Evolutionary conservation across 331 rosid genomes (phyloP).

Genomic region (Cydonia oblonga): DNA sequence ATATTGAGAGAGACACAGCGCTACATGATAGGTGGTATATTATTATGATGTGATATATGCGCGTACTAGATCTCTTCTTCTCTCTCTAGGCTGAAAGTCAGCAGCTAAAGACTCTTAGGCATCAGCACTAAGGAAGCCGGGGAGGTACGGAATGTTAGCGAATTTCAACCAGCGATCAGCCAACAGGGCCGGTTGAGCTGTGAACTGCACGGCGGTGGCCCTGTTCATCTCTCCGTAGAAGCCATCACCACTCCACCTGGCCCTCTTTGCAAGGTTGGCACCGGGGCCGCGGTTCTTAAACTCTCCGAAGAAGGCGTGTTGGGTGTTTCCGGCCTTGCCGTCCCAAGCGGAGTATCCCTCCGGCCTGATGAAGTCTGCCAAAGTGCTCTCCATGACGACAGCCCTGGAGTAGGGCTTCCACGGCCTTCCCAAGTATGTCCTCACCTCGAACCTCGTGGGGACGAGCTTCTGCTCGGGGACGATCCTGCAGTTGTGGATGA

Average conservation of each 20-base stretch:
- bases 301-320: constrained; percentile 34
- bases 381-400: constrained; percentile 21
- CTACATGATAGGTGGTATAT: background rate
- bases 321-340: background rate
- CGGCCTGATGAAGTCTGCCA: constrained; percentile 29
- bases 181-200: constrained; percentile 23
- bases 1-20: background rate
- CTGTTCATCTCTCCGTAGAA: constrained; percentile 15
- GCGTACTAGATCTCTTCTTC: background rate
- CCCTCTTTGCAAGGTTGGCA: constrained; percentile 11
- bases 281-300: constrained; percentile 43
- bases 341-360: constrained; percentile 32
- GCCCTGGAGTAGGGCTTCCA: constrained; percentile 38
- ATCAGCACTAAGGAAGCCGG: background rate
- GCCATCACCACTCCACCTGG: constrained; percentile 26
- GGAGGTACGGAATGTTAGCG: constrained; percentile 23
- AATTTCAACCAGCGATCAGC: constrained; percentile 32
- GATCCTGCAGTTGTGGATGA: constrained; percentile 33
- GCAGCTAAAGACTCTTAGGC: background rate
- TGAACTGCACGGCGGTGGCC: constrained; percentile 21
- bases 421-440: constrained; percentile 43
- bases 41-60: background rate
- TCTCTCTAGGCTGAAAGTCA: background rate
- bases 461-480: constrained; percentile 11
- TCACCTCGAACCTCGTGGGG: constrained; percentile 4